phyloP scores from a whole-genome alignment of 208 protist species.

The Trichomonas gallinae region DNA sequence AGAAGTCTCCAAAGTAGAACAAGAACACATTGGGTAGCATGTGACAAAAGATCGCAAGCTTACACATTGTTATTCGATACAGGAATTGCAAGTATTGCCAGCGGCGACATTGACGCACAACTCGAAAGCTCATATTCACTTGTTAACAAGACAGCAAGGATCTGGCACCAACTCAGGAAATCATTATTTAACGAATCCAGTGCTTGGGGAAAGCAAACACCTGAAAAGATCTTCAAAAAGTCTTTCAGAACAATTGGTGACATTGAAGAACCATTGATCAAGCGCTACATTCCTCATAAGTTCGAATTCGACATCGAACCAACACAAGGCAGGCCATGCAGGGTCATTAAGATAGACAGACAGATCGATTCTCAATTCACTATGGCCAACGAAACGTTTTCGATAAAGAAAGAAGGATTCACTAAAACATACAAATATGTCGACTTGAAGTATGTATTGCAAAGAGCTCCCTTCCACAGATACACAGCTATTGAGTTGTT shows the following conservation, averaged over 20 bases:
- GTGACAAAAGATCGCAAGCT: neutral
- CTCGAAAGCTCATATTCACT: neutral
- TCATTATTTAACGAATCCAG: neutral
- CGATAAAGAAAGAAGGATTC: neutral
- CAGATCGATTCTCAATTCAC: neutral
- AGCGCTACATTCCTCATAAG: neutral
- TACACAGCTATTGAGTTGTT: neutral
- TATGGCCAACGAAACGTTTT: neutral
- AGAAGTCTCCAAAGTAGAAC: neutral
- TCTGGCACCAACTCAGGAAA: neutral
- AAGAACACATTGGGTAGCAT: neutral
- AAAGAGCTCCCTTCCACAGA: neutral
- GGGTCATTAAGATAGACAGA: neutral
- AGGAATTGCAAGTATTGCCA: neutral
- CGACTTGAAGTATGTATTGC: neutral
- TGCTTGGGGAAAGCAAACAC: neutral
- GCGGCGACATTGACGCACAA: neutral
- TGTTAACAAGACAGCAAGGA: neutral
- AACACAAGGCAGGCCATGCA: neutral
- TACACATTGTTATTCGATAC: neutral
- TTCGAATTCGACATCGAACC: neutral
- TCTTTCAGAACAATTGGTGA: neutral
- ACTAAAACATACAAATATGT: neutral
- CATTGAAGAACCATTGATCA: neutral
- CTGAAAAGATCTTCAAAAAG: neutral